Conservation (phyloP, 2,329 filamentous ascomycete genomes). For the Pyrenophora graminea region DNA sequence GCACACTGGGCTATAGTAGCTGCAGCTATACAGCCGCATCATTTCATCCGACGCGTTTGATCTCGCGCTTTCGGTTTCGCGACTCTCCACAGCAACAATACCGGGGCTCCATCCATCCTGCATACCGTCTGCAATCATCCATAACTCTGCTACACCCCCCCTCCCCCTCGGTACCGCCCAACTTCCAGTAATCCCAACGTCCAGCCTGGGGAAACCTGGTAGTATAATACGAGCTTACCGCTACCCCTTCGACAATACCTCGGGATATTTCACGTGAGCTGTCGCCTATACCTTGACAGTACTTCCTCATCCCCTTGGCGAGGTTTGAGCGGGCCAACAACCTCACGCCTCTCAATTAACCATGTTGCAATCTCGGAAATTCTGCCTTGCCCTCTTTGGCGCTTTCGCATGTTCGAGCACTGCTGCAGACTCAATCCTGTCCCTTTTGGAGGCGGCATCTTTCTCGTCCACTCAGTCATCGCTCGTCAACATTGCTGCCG, state of each 20-base stretch:
- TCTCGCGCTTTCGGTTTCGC: conserved; percentile 30
- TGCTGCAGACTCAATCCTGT: conserved; percentile 41
- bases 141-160: conserved; percentile 7
- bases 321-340: conserved; percentile 9
- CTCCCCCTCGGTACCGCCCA: conserved; percentile 4
- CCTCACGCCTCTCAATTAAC: conserved; percentile 6
- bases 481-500: conserved; percentile 34
- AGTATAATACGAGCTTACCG: conserved; percentile 7
- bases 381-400: conserved; percentile 40
- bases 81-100: conserved; percentile 36
- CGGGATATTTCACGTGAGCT: background rate
- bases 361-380: conserved; percentile 35
- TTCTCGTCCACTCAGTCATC: conserved; percentile 31
- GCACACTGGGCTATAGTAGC: conserved; percentile 21
- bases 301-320: conserved; percentile 5
- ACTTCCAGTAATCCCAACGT: conserved; percentile 8
- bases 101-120: conserved; percentile 25
- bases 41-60: conserved; percentile 40
- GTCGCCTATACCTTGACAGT: conserved; percentile 1
- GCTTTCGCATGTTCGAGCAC: conserved; percentile 42
- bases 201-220: conserved; percentile 5
- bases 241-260: background rate
- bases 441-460: conserved; percentile 44
- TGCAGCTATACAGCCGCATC: conserved; percentile 19
- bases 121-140: conserved; percentile 25